Evolutionary conservation across 331 rosid genomes (phyloP).

Genomic region (Malus hybrid): DNA sequence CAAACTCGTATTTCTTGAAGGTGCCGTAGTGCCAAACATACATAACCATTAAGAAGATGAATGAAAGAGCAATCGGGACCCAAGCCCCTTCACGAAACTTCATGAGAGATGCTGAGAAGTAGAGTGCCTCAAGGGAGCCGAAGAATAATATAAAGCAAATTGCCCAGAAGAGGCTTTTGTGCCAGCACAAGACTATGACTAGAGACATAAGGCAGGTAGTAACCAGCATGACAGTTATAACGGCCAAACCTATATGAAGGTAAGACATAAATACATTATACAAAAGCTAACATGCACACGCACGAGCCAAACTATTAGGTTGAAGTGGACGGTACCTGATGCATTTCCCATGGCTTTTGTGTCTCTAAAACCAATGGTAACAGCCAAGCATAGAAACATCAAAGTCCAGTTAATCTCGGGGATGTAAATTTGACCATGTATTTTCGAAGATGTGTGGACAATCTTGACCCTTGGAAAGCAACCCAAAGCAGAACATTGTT

Average conservation of each 20-base stretch:
- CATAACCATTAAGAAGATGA: constrained; percentile 69
- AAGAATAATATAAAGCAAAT: constrained; percentile 73
- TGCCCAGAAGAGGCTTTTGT: constrained; percentile 47
- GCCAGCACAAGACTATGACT: constrained; percentile 91
- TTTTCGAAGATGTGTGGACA: constrained; percentile 77
- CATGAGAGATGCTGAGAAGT: constrained; percentile 89
- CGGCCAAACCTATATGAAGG: constrained; percentile 78
- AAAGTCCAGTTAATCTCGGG: constrained; percentile 93
- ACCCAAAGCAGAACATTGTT: constrained; percentile 83
- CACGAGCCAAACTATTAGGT: not conserved
- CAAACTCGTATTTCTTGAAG: constrained; percentile 79
- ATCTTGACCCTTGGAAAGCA: constrained; percentile 89
- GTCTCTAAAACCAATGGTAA: constrained; percentile 85
- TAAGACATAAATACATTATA: not conserved
- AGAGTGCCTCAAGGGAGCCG: constrained; percentile 87
- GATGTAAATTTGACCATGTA: constrained; percentile 92
- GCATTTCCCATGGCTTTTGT: constrained; percentile 95
- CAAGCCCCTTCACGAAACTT: constrained; percentile 95
- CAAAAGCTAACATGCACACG: not conserved
- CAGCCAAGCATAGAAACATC: constrained; percentile 81
- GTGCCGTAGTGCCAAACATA: constrained; percentile 94
- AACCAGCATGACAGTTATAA: constrained; percentile 91
- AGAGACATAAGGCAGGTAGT: constrained; percentile 95
- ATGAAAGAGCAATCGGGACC: constrained; percentile 88
- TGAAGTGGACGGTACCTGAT: constrained; percentile 48